Conservation (phyloP, 352 stramenopile species). For the Pythium grandisporangium region DNA sequence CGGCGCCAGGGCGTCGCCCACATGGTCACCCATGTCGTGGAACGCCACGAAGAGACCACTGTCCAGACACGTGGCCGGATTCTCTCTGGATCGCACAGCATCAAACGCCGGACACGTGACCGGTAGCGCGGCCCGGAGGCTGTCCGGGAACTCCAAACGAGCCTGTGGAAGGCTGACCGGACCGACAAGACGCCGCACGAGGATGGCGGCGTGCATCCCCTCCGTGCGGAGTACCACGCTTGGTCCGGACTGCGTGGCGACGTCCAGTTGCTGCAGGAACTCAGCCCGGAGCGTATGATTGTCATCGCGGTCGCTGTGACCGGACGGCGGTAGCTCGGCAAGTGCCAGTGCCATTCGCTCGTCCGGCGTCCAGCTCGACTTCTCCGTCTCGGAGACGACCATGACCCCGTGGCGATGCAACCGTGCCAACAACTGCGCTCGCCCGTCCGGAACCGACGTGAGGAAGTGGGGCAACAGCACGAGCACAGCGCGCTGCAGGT, state of each 20-base stretch:
- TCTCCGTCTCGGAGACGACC: slow-evolving; percentile 8
- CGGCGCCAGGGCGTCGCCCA: slow-evolving; percentile 4
- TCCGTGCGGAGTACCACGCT: slow-evolving; percentile 23
- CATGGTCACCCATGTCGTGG: slow-evolving; percentile 1
- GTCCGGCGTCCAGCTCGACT: slow-evolving; percentile 1
- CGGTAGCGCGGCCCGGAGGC: slow-evolving; percentile 24
- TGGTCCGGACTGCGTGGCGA: neutral
- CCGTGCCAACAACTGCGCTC: slow-evolving; percentile 14
- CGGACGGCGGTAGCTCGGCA: neutral
- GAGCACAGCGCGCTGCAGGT: slow-evolving; percentile 25
- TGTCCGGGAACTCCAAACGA: slow-evolving; percentile 35
- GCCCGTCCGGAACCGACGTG: slow-evolving; percentile 11
- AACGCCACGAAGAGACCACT: slow-evolving; percentile 31
- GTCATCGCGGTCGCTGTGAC: neutral
- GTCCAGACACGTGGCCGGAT: slow-evolving; percentile 24
- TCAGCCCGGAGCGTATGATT: too few species aligned
- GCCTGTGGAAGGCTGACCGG: slow-evolving; percentile 21
- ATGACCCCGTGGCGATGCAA: slow-evolving; percentile 18
- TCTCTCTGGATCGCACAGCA: slow-evolving; percentile 11
- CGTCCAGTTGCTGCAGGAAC: slow-evolving; percentile 2
- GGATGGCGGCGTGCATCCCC: slow-evolving; percentile 26
- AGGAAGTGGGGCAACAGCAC: slow-evolving; percentile 31
- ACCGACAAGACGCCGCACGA: slow-evolving; percentile 26
- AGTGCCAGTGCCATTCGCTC: slow-evolving; percentile 6
- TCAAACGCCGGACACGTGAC: slow-evolving; percentile 10